Percentiles rank a stretch among this genome's conserved stretches.
Conservation (phyloP, 805 yeast species). For the Lachancea waltii region DNA sequence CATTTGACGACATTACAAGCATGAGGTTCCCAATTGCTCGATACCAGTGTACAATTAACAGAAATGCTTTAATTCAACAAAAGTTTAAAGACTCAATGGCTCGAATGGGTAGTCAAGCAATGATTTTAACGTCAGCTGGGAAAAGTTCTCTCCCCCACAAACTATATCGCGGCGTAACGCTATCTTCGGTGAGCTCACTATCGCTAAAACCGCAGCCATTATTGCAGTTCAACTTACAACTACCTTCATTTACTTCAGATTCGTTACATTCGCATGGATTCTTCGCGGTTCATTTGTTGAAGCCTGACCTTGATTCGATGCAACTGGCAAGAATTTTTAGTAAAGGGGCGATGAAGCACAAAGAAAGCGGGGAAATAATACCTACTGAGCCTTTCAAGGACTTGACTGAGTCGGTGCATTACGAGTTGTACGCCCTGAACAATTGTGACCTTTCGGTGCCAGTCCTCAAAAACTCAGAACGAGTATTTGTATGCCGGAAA, state of each 20-base stretch:
- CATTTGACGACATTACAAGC: no score
- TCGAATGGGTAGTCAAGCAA: constrained; percentile 45
- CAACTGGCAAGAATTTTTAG: constrained; percentile 63
- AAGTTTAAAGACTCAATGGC: constrained; percentile 39
- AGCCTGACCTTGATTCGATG: constrained; percentile 51
- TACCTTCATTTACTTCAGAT: constrained; percentile 76
- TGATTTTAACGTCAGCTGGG: constrained; percentile 52
- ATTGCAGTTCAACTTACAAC: constrained; percentile 77
- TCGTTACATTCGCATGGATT: constrained; percentile 49
- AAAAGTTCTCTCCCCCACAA: constrained; percentile 17
- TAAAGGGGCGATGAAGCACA: constrained; percentile 38
- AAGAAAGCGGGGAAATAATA: constrained; percentile 21
- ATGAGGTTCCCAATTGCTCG: constrained; percentile 10
- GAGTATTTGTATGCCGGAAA: constrained; percentile 56
- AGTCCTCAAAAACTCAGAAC: constrained; percentile 48
- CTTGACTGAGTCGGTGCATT: constrained; percentile 32
- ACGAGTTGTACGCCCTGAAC: constrained; percentile 28
- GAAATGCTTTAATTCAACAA: constrained; percentile 17
- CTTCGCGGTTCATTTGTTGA: constrained; percentile 71
- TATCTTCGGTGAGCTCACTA: constrained; percentile 80
- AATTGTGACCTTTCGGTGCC: constrained; percentile 40
- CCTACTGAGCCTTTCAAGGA: constrained; percentile 50
- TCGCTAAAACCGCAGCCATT: constrained; percentile 73
- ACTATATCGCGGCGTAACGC: constrained; percentile 57
- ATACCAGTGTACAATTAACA: constrained; percentile 11